Percentiles rank a stretch among this genome's conserved stretches.
Conservation (phyloP, 352 stramenopile genomes). For the Phytophthora foliorum region DNA sequence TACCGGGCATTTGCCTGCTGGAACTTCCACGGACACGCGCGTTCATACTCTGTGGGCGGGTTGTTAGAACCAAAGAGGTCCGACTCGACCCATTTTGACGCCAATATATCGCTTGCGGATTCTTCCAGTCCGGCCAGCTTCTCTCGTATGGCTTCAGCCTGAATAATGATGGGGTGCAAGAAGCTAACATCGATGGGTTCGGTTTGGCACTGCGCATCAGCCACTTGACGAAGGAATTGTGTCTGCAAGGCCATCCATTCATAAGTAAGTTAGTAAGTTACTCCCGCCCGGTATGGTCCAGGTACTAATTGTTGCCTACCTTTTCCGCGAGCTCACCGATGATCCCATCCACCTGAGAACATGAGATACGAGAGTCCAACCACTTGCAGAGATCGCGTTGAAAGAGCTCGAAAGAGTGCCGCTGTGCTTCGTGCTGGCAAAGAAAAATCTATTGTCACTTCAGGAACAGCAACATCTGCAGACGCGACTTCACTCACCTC, state of each 20-base stretch:
- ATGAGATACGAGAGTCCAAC: not conserved
- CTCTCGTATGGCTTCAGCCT: conserved; percentile 12
- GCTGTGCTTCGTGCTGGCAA: too few species aligned
- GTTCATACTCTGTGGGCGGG: not conserved
- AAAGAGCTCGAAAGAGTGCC: conserved; percentile 20
- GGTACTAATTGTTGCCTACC: conserved; percentile 11
- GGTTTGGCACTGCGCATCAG: not conserved
- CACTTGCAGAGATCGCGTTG: conserved; percentile 16
- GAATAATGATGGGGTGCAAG: conserved; percentile 9
- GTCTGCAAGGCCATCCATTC: conserved; percentile 1
- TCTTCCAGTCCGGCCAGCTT: conserved; percentile 16
- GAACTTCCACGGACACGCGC: conserved; percentile 15
- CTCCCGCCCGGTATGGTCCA: too few species aligned
- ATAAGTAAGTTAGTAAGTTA: too few species aligned
- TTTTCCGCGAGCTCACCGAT: too few species aligned
- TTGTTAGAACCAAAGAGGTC: too few species aligned
- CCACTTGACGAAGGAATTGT: conserved; percentile 23
- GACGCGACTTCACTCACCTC: conserved; percentile 1
- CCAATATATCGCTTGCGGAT: conserved; percentile 1
- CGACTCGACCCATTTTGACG: conserved; percentile 5
- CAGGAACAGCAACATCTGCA: not conserved
- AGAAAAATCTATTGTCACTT: not conserved
- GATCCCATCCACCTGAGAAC: conserved; percentile 12
- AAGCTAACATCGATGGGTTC: conserved; percentile 11
- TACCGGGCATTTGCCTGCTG: conserved; percentile 17